These are phyloP conservation scores for Vigna hirtella DNA, from an alignment of 306 rosid genomes.

Conservation along the genomic window DNA sequence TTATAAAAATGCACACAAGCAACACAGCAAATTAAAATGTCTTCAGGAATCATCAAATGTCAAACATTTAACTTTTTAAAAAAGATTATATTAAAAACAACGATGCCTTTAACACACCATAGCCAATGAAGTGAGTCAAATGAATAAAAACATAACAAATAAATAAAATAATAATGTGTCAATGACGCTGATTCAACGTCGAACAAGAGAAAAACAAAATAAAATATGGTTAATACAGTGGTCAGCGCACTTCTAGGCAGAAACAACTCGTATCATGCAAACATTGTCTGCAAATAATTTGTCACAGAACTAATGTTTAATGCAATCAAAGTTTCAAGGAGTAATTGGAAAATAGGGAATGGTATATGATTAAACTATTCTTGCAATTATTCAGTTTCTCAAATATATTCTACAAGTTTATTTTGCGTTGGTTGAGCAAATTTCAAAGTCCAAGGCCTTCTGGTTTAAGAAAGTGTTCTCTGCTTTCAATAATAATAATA, in stretches of 20 bases:
- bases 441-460: neutral
- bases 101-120: neutral
- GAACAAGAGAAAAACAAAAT: slow-evolving; percentile 4
- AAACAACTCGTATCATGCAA: neutral
- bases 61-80: slow-evolving; percentile 26
- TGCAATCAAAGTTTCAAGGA: neutral
- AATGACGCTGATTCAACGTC: neutral
- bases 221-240: neutral
- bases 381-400: neutral
- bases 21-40: slow-evolving; percentile 15
- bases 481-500: neutral
- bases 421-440: neutral
- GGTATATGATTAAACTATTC: neutral
- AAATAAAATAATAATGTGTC: neutral
- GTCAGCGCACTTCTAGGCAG: neutral
- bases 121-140: slow-evolving; percentile 2
- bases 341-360: neutral
- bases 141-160: neutral
- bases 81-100: neutral
- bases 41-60: slow-evolving; percentile 11
- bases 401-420: neutral
- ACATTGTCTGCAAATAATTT: slow-evolving; percentile 1
- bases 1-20: slow-evolving; percentile 30
- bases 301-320: neutral
- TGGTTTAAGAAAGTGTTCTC: neutral